phyloP scores from a whole-genome alignment of 805 yeast species.

The Candida alai region DNA sequence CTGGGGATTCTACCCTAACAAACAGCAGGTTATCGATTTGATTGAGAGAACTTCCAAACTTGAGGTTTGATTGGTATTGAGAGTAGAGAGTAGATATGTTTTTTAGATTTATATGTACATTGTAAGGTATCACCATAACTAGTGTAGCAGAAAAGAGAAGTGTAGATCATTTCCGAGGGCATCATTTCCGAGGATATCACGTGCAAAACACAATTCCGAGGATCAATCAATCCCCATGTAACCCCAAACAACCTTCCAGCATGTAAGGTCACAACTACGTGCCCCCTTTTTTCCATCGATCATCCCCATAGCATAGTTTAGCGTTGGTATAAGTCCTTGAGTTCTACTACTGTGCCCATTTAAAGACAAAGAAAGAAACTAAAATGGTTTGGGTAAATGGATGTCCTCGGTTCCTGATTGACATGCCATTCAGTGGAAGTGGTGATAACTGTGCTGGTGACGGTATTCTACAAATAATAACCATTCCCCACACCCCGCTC shows the following conservation, averaged over 20 bases:
- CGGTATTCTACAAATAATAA: constrained; percentile 18
- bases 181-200: too few species aligned
- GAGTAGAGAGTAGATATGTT: not conserved
- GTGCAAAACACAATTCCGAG: too few species aligned
- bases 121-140: too few species aligned
- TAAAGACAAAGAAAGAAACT: not conserved
- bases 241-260: too few species aligned
- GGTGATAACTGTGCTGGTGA: too few species aligned
- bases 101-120: constrained; percentile 2
- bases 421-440: constrained; percentile 20
- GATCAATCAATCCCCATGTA: too few species aligned
- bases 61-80: constrained; percentile 1
- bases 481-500: constrained; percentile 25
- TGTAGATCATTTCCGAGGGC: too few species aligned
- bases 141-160: too few species aligned
- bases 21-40: constrained; percentile 15
- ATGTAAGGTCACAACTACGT: too few species aligned
- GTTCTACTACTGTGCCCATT: not conserved
- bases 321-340: too few species aligned
- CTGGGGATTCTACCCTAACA: constrained; percentile 19
- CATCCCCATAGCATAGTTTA: too few species aligned
- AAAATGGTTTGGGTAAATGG: constrained; percentile 36
- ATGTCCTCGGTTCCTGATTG: constrained; percentile 26
- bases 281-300: too few species aligned
- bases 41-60: constrained; percentile 13